A percentile compares a stretch with the other conserved stretches of the same genome.
Evolutionary conservation across 306 rosid species (phyloP).

Genomic region (Prunus mira): DNA sequence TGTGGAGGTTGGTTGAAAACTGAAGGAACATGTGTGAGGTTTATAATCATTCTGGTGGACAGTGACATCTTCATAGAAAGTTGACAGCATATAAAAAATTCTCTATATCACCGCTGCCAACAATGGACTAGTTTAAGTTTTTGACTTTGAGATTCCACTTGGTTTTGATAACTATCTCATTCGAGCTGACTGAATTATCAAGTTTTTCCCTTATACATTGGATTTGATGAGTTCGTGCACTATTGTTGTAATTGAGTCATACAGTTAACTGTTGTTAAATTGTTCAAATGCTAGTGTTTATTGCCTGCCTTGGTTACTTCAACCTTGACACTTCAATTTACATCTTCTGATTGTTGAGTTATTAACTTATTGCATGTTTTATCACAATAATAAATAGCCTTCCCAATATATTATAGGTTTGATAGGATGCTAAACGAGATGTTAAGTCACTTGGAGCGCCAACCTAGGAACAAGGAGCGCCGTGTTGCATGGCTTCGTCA

Average conservation of each 20-base stretch:
- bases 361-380: conserved; percentile 8
- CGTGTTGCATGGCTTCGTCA: conserved; percentile 81
- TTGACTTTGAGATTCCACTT: neutral
- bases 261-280: neutral
- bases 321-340: neutral
- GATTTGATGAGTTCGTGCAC: too few relatives aligned
- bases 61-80: neutral
- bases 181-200: neutral
- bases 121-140: neutral
- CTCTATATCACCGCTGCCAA: neutral
- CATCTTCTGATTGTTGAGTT: neutral
- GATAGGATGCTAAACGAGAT: conserved; percentile 82
- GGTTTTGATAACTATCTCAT: neutral
- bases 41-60: neutral
- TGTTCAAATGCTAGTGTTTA: neutral
- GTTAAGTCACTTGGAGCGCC: conserved; percentile 95
- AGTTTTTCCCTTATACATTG: too few relatives aligned
- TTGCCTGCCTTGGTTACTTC: neutral
- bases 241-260: neutral
- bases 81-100: neutral
- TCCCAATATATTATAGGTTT: conserved; percentile 45
- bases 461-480: conserved; percentile 82
- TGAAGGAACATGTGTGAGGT: conserved; percentile 9
- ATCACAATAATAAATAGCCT: neutral
- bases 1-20: conserved; percentile 20